Evolutionary conservation across 2,329 filamentous ascomycete species (phyloP).

Genomic region (Sarocladium oryzae): DNA sequence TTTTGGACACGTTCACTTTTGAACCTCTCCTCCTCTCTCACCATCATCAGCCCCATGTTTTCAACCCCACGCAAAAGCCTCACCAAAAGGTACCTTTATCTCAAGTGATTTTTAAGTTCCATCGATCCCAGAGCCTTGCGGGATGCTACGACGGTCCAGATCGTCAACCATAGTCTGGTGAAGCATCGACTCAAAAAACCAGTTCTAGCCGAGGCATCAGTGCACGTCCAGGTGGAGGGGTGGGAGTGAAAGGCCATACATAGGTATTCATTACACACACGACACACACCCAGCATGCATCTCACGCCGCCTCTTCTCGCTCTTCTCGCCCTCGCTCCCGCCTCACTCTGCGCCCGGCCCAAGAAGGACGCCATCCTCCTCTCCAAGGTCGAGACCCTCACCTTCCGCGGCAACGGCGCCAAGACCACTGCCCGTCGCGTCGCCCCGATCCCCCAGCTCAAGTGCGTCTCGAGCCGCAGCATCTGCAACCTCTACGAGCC

Average conservation of each 20-base stretch:
- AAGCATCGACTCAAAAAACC: no score
- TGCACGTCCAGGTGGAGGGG: no score
- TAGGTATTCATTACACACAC: no score
- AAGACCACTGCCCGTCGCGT: slow-evolving; percentile 72
- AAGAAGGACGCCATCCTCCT: slow-evolving; percentile 46
- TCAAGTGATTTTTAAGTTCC: no score
- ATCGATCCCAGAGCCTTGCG: no score
- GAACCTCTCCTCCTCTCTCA: background rate
- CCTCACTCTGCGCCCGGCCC: slow-evolving; percentile 25
- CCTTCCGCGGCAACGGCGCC: slow-evolving; percentile 57
- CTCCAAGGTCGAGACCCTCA: slow-evolving; percentile 66
- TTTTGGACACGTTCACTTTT: background rate
- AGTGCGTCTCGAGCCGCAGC: slow-evolving; percentile 61
- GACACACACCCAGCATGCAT: background rate
- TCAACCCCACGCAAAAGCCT: no score
- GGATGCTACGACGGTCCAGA: no score
- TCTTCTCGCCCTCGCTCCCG: slow-evolving; percentile 19
- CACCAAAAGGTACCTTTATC: no score
- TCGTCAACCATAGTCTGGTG: no score
- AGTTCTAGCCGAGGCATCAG: no score
- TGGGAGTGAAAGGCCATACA: no score
- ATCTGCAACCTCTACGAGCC: slow-evolving; percentile 61
- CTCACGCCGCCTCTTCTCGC: background rate
- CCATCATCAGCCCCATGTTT: no score
- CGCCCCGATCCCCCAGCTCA: slow-evolving; percentile 68